These are phyloP conservation scores for Xylariaceae sp. DNA, from an alignment of 2,329 filamentous ascomycete species.

Conservation along the genomic window DNA sequence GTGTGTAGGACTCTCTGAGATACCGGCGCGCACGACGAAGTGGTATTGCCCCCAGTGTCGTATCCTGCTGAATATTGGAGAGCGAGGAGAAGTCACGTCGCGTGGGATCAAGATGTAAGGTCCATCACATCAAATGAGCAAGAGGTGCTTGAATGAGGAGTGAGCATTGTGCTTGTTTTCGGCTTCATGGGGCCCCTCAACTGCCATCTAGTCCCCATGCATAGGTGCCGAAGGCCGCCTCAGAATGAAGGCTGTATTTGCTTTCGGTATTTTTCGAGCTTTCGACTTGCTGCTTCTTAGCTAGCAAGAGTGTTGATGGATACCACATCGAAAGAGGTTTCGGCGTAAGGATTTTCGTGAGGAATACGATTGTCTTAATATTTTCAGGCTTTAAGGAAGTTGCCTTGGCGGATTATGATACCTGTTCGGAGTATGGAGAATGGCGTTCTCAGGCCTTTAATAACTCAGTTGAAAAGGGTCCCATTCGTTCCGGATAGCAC, in stretches of 20 bases:
- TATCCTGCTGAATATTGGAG: slow-evolving; percentile 65
- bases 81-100: slow-evolving; percentile 68
- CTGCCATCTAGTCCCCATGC: background rate
- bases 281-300: background rate
- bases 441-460: slow-evolving; percentile 1
- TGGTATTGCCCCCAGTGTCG: slow-evolving; percentile 87
- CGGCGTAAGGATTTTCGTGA: too few relatives aligned
- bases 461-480: background rate
- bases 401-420: slow-evolving; percentile 15
- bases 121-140: background rate
- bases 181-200: background rate
- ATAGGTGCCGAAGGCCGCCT: background rate
- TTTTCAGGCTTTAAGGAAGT: background rate
- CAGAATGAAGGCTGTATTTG: background rate
- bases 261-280: background rate
- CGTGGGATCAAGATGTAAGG: slow-evolving; percentile 57
- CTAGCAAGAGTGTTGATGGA: background rate
- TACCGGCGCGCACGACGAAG: slow-evolving; percentile 75
- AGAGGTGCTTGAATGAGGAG: background rate
- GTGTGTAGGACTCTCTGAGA: slow-evolving; percentile 72
- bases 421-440: slow-evolving; percentile 18
- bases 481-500: background rate
- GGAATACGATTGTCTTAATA: background rate
- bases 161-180: background rate
- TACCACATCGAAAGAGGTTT: slow-evolving; percentile 1